phyloP scores from a whole-genome alignment of 805 yeast species.

The Jamesozyma piceae region DNA sequence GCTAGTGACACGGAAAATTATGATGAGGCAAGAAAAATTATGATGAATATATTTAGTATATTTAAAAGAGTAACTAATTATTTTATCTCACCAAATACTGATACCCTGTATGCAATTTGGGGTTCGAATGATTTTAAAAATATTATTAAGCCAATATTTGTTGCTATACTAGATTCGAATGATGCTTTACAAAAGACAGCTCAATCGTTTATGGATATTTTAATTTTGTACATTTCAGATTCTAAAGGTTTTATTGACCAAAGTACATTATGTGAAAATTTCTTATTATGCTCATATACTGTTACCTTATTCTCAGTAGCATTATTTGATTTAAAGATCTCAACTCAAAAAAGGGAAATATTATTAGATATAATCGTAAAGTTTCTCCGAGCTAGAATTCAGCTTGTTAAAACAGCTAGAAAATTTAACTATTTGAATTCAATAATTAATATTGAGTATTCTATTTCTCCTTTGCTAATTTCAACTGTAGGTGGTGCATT shows the following conservation, averaged over 20 bases:
- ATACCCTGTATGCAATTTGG: conserved; percentile 4
- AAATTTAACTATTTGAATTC: conserved; percentile 16
- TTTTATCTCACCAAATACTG: conserved; percentile 9
- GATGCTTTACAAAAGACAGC: conserved; percentile 28
- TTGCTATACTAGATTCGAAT: conserved; percentile 31
- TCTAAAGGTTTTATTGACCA: conserved; percentile 2
- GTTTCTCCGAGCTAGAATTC: conserved; percentile 30
- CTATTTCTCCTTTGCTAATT: conserved; percentile 27
- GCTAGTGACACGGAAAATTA: background rate
- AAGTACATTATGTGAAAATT: conserved; percentile 6
- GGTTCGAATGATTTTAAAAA: conserved; percentile 8
- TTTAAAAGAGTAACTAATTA: conserved; percentile 15
- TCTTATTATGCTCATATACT: conserved; percentile 25
- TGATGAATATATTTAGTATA: conserved; percentile 16
- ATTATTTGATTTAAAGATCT: conserved; percentile 21
- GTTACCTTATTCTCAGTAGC: conserved; percentile 30
- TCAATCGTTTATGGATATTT: conserved; percentile 27
- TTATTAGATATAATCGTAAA: conserved; percentile 31
- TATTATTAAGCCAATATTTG: conserved; percentile 29
- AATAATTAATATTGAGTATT: conserved; percentile 15
- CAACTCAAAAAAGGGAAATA: conserved; percentile 26
- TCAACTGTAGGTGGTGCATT: conserved; percentile 40
- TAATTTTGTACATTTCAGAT: conserved; percentile 8
- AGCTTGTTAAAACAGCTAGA: conserved; percentile 19
- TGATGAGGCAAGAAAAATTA: conserved; percentile 16